Evolutionary conservation across 2,329 filamentous ascomycete genomes (phyloP).

Genomic region (Grosmannia penicillata): DNA sequence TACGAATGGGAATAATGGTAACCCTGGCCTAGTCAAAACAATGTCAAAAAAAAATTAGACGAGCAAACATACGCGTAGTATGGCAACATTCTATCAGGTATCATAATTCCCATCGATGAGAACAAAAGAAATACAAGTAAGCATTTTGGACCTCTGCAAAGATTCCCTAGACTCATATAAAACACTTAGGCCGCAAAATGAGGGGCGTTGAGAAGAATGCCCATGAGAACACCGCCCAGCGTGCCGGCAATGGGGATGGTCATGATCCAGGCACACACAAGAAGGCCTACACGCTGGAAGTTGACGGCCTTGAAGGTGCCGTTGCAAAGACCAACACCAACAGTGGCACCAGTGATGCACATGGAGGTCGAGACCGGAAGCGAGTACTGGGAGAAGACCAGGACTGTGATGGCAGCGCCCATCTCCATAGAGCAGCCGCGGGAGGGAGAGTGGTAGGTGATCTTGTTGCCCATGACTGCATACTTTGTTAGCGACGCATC

Average conservation of each 20-base stretch:
- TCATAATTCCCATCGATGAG: too few relatives aligned
- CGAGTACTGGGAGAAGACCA: slow-evolving; percentile 60
- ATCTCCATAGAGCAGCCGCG: slow-evolving; percentile 60
- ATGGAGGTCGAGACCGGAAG: slow-evolving; percentile 64
- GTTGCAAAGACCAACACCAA: slow-evolving; percentile 67
- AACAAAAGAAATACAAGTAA: too few relatives aligned
- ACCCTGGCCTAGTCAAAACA: too few relatives aligned
- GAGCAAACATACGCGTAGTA: too few relatives aligned
- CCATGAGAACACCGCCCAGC: slow-evolving; percentile 36
- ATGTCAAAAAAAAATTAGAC: too few relatives aligned
- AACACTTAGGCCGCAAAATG: slow-evolving; percentile 23
- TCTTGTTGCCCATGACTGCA: slow-evolving; percentile 65
- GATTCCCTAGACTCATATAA: not conserved
- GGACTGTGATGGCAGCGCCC: slow-evolving; percentile 62
- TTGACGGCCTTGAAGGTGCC: slow-evolving; percentile 59
- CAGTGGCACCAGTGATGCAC: slow-evolving; percentile 69
- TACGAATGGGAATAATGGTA: too few relatives aligned
- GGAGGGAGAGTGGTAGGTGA: slow-evolving; percentile 51
- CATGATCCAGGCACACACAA: slow-evolving; percentile 52
- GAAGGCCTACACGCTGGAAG: slow-evolving; percentile 55
- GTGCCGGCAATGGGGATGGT: slow-evolving; percentile 49
- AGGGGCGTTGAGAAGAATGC: slow-evolving; percentile 38
- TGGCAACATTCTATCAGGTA: too few relatives aligned
- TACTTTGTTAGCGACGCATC: slow-evolving; percentile 12
- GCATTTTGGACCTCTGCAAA: not conserved